Evolutionary conservation across 1,139 yeast genomes (phyloP).

Genomic region (Suhomyces chickasaworum): DNA sequence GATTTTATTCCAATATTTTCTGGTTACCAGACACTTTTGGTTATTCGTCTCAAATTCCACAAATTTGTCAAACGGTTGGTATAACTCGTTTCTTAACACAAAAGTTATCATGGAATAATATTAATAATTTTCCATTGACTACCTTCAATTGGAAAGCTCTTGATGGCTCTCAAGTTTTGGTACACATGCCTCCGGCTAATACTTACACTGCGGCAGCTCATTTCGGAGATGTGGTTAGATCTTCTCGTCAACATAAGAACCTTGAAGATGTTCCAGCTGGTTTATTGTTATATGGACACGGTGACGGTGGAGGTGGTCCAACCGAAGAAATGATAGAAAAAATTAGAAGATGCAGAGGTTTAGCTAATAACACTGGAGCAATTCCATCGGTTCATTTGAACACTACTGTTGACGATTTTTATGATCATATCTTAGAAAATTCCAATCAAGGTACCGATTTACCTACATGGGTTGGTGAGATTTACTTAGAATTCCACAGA

Average conservation of each 20-base stretch:
- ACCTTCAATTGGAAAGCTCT: constrained; percentile 95
- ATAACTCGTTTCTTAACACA: constrained; percentile 87
- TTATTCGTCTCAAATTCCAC: constrained; percentile 93
- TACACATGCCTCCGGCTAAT: constrained; percentile 97
- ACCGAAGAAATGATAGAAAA: constrained; percentile 91
- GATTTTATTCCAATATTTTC: constrained; percentile 68
- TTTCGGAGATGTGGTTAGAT: constrained; percentile 86
- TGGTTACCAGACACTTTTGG: constrained; percentile 99
- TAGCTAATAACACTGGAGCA: constrained; percentile 78
- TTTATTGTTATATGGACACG: constrained; percentile 81
- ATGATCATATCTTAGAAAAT: constrained; percentile 59
- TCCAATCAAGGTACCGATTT: constrained; percentile 67
- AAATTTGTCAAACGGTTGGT: constrained; percentile 81
- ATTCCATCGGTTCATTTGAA: constrained; percentile 82
- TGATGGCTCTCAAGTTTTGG: constrained; percentile 89
- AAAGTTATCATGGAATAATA: constrained; percentile 93
- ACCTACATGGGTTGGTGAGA: constrained; percentile 91
- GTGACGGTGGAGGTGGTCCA: constrained; percentile 99
- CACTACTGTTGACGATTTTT: constrained; percentile 75
- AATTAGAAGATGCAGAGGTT: constrained; percentile 85
- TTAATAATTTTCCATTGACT: constrained; percentile 82
- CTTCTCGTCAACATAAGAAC: constrained; percentile 80
- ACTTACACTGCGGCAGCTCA: constrained; percentile 93
- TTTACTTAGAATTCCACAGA: constrained; percentile 92
- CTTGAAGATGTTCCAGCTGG: constrained; percentile 79